phyloP scores from a whole-genome alignment of 768 basidiomycete species.

The Tricholoma matsutake region DNA sequence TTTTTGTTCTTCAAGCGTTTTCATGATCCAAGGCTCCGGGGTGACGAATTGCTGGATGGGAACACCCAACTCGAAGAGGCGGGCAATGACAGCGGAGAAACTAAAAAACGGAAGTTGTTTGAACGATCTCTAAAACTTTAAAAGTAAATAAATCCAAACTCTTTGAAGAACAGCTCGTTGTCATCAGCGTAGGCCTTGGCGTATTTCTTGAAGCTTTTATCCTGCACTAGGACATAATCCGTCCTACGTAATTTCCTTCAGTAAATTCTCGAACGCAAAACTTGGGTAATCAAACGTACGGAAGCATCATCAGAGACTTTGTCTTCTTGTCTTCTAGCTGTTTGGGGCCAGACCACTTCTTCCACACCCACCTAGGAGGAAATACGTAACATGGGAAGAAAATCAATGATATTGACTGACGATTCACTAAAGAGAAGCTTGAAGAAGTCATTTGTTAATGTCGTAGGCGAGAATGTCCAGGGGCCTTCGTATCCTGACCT shows the following conservation, averaged over 20 bases:
- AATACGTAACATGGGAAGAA: constrained; percentile 1
- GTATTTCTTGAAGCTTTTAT: constrained; percentile 90
- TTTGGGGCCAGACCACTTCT: constrained; percentile 91
- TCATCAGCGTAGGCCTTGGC: constrained; percentile 86
- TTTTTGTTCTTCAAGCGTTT: constrained; percentile 47
- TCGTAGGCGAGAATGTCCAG: constrained; percentile 94
- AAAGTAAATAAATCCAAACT: constrained; percentile 50
- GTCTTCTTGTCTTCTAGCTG: constrained; percentile 94
- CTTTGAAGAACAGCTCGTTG: constrained; percentile 87
- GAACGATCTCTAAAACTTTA: background rate
- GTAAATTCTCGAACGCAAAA: background rate
- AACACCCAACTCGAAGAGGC: constrained; percentile 92
- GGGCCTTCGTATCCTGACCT: constrained; percentile 84
- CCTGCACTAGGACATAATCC: constrained; percentile 84
- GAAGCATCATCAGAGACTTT: constrained; percentile 90
- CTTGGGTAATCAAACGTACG: constrained; percentile 59
- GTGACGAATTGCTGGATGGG: constrained; percentile 73
- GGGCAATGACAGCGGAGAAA: constrained; percentile 76
- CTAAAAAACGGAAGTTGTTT: constrained; percentile 36
- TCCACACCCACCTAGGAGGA: constrained; percentile 74
- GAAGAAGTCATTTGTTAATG: constrained; percentile 84
- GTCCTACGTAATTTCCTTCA: constrained; percentile 42
- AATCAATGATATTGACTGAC: constrained; percentile 30
- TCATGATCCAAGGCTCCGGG: constrained; percentile 75
- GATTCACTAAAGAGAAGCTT: constrained; percentile 85